Evolutionary conservation across 768 basidiomycete species (phyloP).

Genomic region (Antrodiella citrinella): DNA sequence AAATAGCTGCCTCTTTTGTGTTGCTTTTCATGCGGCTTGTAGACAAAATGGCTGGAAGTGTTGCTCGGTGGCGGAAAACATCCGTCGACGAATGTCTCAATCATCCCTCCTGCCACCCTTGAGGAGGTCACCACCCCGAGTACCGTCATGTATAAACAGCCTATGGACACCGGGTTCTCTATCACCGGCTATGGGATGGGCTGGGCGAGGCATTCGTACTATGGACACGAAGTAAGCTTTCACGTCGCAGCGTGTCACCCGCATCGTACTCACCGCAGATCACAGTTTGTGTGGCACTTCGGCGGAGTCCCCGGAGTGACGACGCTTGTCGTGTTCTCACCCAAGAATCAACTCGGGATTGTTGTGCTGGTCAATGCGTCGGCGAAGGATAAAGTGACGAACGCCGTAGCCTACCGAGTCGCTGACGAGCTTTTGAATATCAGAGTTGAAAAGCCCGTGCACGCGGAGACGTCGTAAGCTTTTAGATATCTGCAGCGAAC

Average conservation of each 20-base stretch:
- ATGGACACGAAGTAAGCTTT: background rate
- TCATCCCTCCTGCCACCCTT: slow-evolving; percentile 1
- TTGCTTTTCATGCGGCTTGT: background rate
- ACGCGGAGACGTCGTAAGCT: too few relatives aligned
- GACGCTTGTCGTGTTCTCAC: background rate
- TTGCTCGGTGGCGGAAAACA: slow-evolving; percentile 7
- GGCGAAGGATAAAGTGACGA: slow-evolving; percentile 1
- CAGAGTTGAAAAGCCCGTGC: background rate
- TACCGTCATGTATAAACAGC: background rate
- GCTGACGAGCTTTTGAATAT: background rate
- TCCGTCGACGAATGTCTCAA: slow-evolving; percentile 1
- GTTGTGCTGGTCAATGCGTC: background rate
- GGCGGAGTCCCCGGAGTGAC: background rate
- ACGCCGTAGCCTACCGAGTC: background rate
- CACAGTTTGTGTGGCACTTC: background rate
- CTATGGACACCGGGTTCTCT: background rate
- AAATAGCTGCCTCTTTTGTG: too few relatives aligned
- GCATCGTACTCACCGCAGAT: background rate
- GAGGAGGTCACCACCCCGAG: slow-evolving; percentile 1
- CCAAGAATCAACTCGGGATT: background rate
- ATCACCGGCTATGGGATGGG: slow-evolving; percentile 1
- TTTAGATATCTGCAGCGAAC: too few relatives aligned
- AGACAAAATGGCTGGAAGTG: slow-evolving; percentile 8
- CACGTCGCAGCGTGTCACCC: background rate
- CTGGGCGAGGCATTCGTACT: background rate